Percentiles rank a stretch among this genome's conserved stretches.
Evolutionary conservation across 164 flowering plant species (phyloP).

Genomic region (Sextonia rubra): DNA sequence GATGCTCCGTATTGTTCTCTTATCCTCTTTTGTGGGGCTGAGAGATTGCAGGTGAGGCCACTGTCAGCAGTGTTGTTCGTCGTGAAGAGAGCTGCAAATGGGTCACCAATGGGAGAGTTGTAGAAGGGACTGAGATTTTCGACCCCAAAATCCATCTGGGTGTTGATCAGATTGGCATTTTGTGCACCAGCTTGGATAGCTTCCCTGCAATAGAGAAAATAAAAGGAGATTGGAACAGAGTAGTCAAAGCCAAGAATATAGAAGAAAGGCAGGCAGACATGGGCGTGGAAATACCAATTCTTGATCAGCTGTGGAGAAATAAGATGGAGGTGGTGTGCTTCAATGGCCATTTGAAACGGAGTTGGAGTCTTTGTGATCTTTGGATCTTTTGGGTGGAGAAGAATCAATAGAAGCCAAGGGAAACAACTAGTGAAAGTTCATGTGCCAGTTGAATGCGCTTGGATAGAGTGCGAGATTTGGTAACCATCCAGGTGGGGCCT

Average conservation of each 20-base stretch:
- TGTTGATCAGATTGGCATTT: slow-evolving; percentile 14
- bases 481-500: too few relatives aligned
- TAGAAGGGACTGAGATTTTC: slow-evolving; percentile 17
- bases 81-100: slow-evolving; percentile 10
- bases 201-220: slow-evolving; percentile 23
- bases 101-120: slow-evolving; percentile 17
- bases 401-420: neutral
- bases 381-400: neutral
- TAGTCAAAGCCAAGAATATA: neutral
- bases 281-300: slow-evolving; percentile 21
- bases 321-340: slow-evolving; percentile 43
- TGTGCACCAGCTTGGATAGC: slow-evolving; percentile 17
- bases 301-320: slow-evolving; percentile 35
- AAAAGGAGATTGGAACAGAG: neutral
- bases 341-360: slow-evolving; percentile 46
- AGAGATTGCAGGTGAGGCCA: slow-evolving; percentile 42
- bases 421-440: too few relatives aligned
- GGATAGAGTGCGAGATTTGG: too few relatives aligned
- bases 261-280: neutral
- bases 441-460: too few relatives aligned
- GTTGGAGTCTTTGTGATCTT: neutral
- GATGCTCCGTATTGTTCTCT: slow-evolving; percentile 10
- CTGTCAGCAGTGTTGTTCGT: slow-evolving; percentile 30
- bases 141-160: slow-evolving; percentile 24
- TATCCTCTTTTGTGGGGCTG: slow-evolving; percentile 19